These are phyloP conservation scores for Stemphylium beticola DNA, from an alignment of 2,329 filamentous ascomycete species.

Conservation along the genomic window DNA sequence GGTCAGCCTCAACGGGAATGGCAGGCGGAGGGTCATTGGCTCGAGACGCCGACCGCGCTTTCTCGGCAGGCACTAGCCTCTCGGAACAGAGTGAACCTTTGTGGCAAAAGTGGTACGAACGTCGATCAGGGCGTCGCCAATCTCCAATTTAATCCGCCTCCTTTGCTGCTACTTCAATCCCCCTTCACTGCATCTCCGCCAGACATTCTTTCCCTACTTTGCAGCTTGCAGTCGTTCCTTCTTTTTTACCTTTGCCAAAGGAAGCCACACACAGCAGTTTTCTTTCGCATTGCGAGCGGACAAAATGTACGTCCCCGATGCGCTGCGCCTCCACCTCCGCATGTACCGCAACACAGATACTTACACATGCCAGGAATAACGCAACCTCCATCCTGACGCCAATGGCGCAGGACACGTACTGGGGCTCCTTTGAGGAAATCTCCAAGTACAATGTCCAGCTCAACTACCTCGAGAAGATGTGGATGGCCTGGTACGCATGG, in stretches of 20 bases:
- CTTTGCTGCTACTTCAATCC: slow-evolving; percentile 24
- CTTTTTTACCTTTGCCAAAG: slow-evolving; percentile 1
- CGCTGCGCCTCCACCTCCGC: slow-evolving; percentile 18
- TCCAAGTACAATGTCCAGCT: slow-evolving; percentile 81
- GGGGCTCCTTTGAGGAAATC: slow-evolving; percentile 69
- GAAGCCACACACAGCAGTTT: not conserved
- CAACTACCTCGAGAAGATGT: slow-evolving; percentile 84
- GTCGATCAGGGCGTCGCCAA: slow-evolving; percentile 32
- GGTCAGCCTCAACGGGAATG: slow-evolving; percentile 23
- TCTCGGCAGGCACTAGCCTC: slow-evolving; percentile 24
- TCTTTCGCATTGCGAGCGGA: slow-evolving; percentile 18
- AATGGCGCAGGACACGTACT: slow-evolving; percentile 63
- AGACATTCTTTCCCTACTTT: slow-evolving; percentile 12
- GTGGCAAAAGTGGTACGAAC: slow-evolving; percentile 36
- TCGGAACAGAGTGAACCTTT: slow-evolving; percentile 31
- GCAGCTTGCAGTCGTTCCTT: slow-evolving; percentile 24
- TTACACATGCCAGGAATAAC: slow-evolving; percentile 46
- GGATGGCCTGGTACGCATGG: slow-evolving; percentile 95
- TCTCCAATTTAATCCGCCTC: slow-evolving; percentile 41
- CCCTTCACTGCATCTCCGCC: slow-evolving; percentile 23
- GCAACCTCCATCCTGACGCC: slow-evolving; percentile 43
- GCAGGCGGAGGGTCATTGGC: slow-evolving; percentile 20
- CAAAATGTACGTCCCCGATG: slow-evolving; percentile 33
- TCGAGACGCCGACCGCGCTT: not conserved
- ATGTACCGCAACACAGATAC: slow-evolving; percentile 13